Evolutionary conservation across 768 basidiomycete genomes (phyloP).

Genomic region (Amanita pseudoporphyria): DNA sequence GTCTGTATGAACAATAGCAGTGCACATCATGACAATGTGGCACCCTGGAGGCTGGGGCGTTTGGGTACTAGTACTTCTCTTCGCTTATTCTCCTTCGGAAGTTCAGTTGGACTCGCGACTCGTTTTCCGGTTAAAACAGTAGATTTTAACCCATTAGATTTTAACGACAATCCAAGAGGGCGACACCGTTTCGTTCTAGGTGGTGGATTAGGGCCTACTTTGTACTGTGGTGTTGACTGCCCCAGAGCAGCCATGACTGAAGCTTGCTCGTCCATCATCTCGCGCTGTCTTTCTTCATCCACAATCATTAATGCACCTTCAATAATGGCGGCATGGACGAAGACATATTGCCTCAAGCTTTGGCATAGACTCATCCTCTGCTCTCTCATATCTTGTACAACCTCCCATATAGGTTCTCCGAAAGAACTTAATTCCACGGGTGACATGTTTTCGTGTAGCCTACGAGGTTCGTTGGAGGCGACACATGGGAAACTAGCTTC

Average conservation of each 20-base stretch:
- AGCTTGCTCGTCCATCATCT: background rate
- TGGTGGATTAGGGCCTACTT: background rate
- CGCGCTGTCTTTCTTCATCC: slow-evolving; percentile 51
- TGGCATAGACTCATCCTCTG: slow-evolving; percentile 97
- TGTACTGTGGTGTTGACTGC: background rate
- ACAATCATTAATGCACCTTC: slow-evolving; percentile 72
- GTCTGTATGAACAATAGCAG: background rate
- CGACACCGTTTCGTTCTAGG: background rate
- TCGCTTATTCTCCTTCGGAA: slow-evolving; percentile 47
- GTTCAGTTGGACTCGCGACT: slow-evolving; percentile 62
- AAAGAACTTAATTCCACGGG: slow-evolving; percentile 56
- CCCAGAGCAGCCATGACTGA: background rate
- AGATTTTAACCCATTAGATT: slow-evolving; percentile 12
- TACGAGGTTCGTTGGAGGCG: slow-evolving; percentile 57
- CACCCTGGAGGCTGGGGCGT: slow-evolving; percentile 57
- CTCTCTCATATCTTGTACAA: slow-evolving; percentile 90
- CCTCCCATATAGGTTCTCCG: slow-evolving; percentile 68
- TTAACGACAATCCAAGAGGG: background rate
- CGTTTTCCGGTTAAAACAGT: slow-evolving; percentile 47
- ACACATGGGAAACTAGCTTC: slow-evolving; percentile 14
- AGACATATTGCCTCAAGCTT: slow-evolving; percentile 89
- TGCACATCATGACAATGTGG: slow-evolving; percentile 11
- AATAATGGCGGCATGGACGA: slow-evolving; percentile 79
- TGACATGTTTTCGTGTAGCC: slow-evolving; percentile 40
- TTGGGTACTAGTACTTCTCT: slow-evolving; percentile 51